phyloP scores from a whole-genome alignment of 306 rosid species.

The Acacia melanoxylon region DNA sequence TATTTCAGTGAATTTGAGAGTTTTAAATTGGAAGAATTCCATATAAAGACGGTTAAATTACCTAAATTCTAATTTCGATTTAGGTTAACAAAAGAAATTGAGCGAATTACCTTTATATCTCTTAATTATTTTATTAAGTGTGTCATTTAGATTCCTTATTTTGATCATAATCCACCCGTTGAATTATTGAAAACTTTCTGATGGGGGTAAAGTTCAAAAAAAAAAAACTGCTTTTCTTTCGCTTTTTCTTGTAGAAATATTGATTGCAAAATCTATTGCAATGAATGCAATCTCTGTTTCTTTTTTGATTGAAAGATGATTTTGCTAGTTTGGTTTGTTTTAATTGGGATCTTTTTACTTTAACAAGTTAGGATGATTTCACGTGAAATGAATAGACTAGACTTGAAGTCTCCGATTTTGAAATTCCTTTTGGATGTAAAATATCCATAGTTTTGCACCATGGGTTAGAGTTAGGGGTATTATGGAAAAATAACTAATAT shows the following conservation, averaged over 20 bases:
- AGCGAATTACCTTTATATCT: too few species aligned
- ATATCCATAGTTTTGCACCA: constrained; percentile 49
- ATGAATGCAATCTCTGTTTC: constrained; percentile 37
- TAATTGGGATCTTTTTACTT: constrained; percentile 42
- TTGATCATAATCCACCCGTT: constrained; percentile 5
- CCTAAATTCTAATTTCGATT: too few species aligned
- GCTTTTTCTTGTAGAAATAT: neutral
- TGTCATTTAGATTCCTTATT: constrained; percentile 35
- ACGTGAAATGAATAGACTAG: constrained; percentile 41
- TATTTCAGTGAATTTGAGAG: neutral
- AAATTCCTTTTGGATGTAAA: constrained; percentile 57
- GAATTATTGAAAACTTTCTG: constrained; percentile 35
- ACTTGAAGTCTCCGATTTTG: constrained; percentile 34
- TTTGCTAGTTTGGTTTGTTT: constrained; percentile 41
- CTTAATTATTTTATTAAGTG: constrained; percentile 3
- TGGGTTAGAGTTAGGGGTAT: too few species aligned
- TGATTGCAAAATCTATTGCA: constrained; percentile 20
- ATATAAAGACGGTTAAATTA: too few species aligned
- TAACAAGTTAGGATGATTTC: constrained; percentile 47
- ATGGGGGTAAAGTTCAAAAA: constrained; percentile 35
- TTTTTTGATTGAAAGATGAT: constrained; percentile 39
- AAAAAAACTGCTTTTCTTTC: too few species aligned
- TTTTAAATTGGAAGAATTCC: too few species aligned
- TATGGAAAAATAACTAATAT: too few species aligned
- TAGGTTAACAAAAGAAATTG: too few species aligned